Conservation (phyloP, 495 filamentous ascomycete species). For the Penicillium paradoxum region DNA sequence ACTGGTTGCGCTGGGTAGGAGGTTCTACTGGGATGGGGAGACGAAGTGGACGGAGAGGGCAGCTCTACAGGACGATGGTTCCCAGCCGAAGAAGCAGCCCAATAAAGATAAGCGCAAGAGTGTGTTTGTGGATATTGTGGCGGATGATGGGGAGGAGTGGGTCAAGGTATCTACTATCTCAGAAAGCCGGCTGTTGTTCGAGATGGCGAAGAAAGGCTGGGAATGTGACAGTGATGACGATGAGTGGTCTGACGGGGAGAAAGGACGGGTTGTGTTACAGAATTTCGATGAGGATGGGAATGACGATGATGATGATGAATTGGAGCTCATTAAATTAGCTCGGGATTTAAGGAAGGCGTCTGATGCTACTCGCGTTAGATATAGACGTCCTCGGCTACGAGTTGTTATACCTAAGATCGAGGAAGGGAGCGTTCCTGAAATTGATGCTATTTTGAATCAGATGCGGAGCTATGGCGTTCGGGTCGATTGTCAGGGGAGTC, state of each 20-base stretch:
- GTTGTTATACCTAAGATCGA: conserved; percentile 58
- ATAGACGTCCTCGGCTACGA: conserved; percentile 53
- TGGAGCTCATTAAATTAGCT: conserved; percentile 54
- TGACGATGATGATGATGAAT: conserved; percentile 40
- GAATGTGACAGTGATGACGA: conserved; percentile 37
- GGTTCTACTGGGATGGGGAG: conserved; percentile 50
- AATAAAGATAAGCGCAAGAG: conserved; percentile 40
- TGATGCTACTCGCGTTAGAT: conserved; percentile 48
- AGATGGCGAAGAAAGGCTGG: conserved; percentile 62
- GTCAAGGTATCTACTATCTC: conserved; percentile 59
- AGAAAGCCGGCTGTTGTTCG: conserved; percentile 51
- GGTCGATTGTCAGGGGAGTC: conserved; percentile 41
- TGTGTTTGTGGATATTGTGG: conserved; percentile 46
- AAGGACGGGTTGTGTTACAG: conserved; percentile 26
- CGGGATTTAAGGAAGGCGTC: conserved; percentile 51
- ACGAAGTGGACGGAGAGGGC: conserved; percentile 14
- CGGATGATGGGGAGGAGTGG: conserved; percentile 53
- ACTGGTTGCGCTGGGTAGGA: conserved; percentile 48
- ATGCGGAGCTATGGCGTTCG: conserved; percentile 53
- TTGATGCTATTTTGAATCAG: conserved; percentile 52
- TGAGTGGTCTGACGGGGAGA: conserved; percentile 35
- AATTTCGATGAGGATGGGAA: conserved; percentile 27
- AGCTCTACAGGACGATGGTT: conserved; percentile 21
- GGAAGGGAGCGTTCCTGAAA: conserved; percentile 44
- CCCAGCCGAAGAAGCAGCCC: conserved; percentile 26